These are phyloP conservation scores for Fusarium veterinarium DNA, from an alignment of 2,329 filamentous ascomycete genomes.

Conservation along the genomic window DNA sequence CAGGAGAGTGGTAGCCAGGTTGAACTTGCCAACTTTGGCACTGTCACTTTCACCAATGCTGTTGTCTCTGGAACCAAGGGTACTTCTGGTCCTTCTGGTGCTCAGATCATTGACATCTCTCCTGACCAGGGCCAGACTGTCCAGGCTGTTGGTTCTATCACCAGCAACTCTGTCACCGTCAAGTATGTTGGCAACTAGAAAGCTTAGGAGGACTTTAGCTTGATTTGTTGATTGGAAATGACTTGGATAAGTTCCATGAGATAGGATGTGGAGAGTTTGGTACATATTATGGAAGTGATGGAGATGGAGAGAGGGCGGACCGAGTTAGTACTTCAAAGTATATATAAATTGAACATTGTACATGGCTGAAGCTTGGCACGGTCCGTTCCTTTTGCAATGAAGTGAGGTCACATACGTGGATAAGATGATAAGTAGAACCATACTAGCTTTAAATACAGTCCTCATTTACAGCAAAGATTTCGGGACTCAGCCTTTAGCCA, in stretches of 20 bases:
- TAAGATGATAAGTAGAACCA: no score
- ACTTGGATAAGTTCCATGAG: rapidly evolving
- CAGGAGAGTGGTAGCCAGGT: conserved; percentile 41
- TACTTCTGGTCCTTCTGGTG: conserved; percentile 3
- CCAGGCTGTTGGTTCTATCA: conserved; percentile 7
- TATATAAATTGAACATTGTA: neutral
- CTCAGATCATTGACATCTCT: conserved; percentile 8
- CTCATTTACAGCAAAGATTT: no score
- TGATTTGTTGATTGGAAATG: neutral
- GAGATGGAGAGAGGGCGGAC: neutral
- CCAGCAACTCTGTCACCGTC: conserved; percentile 51
- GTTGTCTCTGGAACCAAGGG: neutral
- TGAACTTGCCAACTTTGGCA: conserved; percentile 47
- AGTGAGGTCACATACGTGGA: no score
- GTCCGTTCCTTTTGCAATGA: no score
- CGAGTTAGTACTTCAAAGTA: neutral
- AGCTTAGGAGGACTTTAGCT: rapidly evolving
- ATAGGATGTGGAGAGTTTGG: rapidly evolving
- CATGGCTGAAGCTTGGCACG: no score
- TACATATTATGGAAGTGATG: rapidly evolving
- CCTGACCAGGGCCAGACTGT: neutral
- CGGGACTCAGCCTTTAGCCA: no score
- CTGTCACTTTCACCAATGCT: conserved; percentile 7
- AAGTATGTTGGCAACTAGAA: conserved; percentile 52
- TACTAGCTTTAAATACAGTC: no score